Evolutionary conservation across 2,329 filamentous ascomycete genomes (phyloP).

Genomic region (Byssothecium circinans): DNA sequence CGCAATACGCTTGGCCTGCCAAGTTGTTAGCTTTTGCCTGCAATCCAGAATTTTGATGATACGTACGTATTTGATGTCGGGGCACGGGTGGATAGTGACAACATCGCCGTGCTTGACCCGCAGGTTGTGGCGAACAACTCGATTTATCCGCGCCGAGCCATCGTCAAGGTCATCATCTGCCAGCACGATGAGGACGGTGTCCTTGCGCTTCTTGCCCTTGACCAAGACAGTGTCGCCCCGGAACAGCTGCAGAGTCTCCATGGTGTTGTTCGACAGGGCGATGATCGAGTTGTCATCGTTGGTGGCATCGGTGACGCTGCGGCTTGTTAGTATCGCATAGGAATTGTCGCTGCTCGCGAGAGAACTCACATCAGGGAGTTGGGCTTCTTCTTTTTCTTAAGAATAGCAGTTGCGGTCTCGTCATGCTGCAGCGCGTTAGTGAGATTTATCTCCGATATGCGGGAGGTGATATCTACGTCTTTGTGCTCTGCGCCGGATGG

Average conservation of each 20-base stretch:
- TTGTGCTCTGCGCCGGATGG: slow-evolving; percentile 85
- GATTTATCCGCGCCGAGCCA: slow-evolving; percentile 95
- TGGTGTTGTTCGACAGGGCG: slow-evolving; percentile 95
- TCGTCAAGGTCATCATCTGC: slow-evolving; percentile 98
- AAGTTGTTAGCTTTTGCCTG: slow-evolving; percentile 22
- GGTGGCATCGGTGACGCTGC: slow-evolving; percentile 92
- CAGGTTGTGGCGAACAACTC: slow-evolving; percentile 96
- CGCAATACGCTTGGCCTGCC: slow-evolving; percentile 94
- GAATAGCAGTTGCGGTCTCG: slow-evolving; percentile 90
- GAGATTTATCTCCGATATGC: slow-evolving; percentile 13
- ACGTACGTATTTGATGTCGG: slow-evolving; percentile 99
- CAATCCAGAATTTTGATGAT: neutral
- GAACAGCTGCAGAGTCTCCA: slow-evolving; percentile 98
- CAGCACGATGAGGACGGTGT: slow-evolving; percentile 95
- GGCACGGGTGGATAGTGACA: slow-evolving; percentile 94
- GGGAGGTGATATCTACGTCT: slow-evolving; percentile 58
- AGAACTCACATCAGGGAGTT: slow-evolving; percentile 88
- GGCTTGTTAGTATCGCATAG: slow-evolving; percentile 32
- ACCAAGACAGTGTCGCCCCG: slow-evolving; percentile 97
- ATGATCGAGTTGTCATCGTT: slow-evolving; percentile 99
- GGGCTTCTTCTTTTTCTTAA: slow-evolving; percentile 99
- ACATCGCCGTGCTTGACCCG: slow-evolving; percentile 98
- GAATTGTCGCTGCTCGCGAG: neutral
- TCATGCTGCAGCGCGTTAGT: slow-evolving; percentile 65
- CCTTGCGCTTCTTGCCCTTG: slow-evolving; percentile 99